Conservation (phyloP, 768 basidiomycete species). For the Brasilioporus rufonigricans region DNA sequence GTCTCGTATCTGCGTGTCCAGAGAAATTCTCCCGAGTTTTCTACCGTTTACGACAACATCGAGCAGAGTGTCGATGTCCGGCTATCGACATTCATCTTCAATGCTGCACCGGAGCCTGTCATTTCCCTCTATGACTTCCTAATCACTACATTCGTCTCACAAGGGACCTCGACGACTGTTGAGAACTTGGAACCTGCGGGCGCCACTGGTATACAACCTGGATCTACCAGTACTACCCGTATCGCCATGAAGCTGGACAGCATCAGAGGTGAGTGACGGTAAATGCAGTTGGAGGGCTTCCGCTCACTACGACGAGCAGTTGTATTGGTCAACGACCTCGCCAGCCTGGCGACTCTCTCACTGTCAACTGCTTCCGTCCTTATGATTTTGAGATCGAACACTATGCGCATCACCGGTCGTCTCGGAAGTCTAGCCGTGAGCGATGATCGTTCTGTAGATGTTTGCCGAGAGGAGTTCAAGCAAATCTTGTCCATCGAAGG, state of each 20-base stretch:
- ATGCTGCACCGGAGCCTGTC: conserved; percentile 86
- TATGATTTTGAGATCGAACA: conserved; percentile 66
- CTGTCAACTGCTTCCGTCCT: conserved; percentile 88
- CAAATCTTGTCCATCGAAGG: conserved; percentile 92
- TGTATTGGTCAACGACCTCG: conserved; percentile 66
- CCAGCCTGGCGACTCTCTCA: conserved; percentile 80
- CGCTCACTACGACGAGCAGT: conserved; percentile 44
- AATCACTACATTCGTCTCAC: conserved; percentile 91
- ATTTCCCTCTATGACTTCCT: conserved; percentile 93
- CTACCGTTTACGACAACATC: conserved; percentile 73
- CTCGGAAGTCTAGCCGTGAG: conserved; percentile 80
- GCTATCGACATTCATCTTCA: conserved; percentile 88
- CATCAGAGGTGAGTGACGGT: conserved; percentile 59
- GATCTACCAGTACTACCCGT: conserved; percentile 59
- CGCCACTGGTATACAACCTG: conserved; percentile 1
- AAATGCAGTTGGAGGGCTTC: background rate
- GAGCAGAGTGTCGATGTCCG: conserved; percentile 86
- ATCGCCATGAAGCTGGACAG: conserved; percentile 82
- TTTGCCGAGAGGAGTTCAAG: conserved; percentile 67
- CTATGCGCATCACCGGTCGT: conserved; percentile 75
- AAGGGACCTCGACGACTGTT: conserved; percentile 6
- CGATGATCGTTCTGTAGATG: conserved; percentile 60
- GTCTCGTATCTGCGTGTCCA: conserved; percentile 81
- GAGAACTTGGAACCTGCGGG: conserved; percentile 10
- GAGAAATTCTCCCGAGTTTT: conserved; percentile 82